Percentiles rank a stretch among this genome's conserved stretches.
These are phyloP conservation scores for Chiua virens DNA, from an alignment of 768 basidiomycete species.

Conservation along the genomic window DNA sequence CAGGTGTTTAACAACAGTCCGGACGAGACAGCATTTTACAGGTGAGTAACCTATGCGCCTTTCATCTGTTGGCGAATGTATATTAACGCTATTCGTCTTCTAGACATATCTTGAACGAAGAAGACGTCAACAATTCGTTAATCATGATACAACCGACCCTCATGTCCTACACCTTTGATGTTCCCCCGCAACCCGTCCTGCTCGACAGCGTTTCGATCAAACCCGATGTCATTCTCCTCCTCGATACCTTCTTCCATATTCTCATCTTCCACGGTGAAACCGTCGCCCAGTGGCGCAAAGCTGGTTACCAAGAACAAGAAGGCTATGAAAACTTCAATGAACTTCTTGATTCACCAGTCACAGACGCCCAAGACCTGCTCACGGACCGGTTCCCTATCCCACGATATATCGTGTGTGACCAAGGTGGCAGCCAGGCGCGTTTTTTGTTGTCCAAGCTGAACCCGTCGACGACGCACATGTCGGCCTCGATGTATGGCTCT, in stretches of 20 bases:
- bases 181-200: conserved; percentile 87
- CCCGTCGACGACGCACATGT: conserved; percentile 98
- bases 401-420: conserved; percentile 96
- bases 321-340: conserved; percentile 99
- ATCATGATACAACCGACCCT: conserved; percentile 99
- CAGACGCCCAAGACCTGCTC: conserved; percentile 94
- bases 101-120: conserved; percentile 93
- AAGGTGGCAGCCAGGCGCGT: conserved; percentile 96
- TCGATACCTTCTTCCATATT: conserved; percentile 99
- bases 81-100: conserved; percentile 1
- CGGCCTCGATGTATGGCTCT: conserved; percentile 85
- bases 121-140: conserved; percentile 98
- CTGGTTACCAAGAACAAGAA: conserved; percentile 97
- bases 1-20: conserved; percentile 99
- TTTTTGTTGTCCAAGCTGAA: conserved; percentile 96
- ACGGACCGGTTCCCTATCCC: conserved; percentile 96
- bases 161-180: conserved; percentile 97
- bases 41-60: conserved; percentile 45
- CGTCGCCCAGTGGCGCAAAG: conserved; percentile 96
- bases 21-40: conserved; percentile 98
- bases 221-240: conserved; percentile 91
- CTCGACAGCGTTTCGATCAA: conserved; percentile 98
- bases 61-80: background rate
- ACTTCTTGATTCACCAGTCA: conserved; percentile 79
- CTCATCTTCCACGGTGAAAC: conserved; percentile 99